Conservation (phyloP, 176 grass and related monocot species). For the Paspalum notatum region DNA sequence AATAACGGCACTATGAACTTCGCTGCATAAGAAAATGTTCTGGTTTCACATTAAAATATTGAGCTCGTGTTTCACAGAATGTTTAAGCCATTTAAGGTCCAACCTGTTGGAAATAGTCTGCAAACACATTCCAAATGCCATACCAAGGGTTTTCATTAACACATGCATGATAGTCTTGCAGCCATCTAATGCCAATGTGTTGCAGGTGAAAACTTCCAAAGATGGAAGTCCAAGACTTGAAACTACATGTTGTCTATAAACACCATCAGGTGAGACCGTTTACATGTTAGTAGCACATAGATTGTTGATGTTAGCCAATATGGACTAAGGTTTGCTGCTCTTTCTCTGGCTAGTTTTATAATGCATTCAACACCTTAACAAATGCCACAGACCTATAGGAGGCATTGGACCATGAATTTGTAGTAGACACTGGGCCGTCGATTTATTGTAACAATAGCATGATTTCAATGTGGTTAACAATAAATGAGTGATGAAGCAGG, state of each 20-base stretch:
- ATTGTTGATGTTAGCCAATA: background rate
- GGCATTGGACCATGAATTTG: background rate
- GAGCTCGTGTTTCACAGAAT: slow-evolving; percentile 16
- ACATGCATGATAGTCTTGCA: background rate
- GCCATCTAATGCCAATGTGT: background rate
- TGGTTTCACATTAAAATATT: background rate
- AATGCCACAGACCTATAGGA: background rate
- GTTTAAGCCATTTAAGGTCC: background rate
- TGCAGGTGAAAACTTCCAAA: background rate
- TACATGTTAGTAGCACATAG: background rate
- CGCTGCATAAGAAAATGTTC: background rate
- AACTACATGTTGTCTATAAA: background rate
- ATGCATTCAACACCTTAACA: background rate
- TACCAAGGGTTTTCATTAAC: background rate
- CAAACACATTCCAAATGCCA: background rate
- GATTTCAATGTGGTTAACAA: background rate
- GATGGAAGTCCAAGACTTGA: background rate
- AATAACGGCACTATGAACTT: slow-evolving; percentile 6
- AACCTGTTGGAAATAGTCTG: background rate
- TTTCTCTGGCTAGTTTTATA: background rate
- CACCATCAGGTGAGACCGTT: background rate
- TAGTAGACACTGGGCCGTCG: background rate
- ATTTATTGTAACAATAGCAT: background rate
- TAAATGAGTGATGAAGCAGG: background rate
- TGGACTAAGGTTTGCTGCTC: background rate